phyloP scores from a whole-genome alignment of 176 grass and related monocot genomes.

The Cocos nucifera region DNA sequence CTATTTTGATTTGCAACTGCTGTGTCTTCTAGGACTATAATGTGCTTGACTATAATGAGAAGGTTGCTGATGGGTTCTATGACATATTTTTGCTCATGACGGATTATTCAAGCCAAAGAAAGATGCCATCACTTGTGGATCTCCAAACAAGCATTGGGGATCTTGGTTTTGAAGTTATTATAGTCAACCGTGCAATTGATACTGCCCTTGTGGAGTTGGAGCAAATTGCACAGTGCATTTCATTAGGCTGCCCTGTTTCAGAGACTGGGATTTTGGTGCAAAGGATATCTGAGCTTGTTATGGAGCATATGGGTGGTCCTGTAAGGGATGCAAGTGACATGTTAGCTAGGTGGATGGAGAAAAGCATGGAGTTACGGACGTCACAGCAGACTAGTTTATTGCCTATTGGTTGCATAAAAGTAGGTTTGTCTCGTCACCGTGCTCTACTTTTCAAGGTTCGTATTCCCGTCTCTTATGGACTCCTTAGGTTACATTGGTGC shows the following conservation, averaged over 20 bases:
- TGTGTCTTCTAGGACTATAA: conserved; percentile 60
- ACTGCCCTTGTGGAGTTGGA: conserved; percentile 74
- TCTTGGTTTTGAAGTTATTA: conserved; percentile 96
- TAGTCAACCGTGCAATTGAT: conserved; percentile 87
- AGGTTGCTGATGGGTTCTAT: conserved; percentile 93
- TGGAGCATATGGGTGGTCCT: conserved; percentile 85
- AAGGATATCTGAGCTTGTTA: conserved; percentile 94
- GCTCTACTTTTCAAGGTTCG: conserved; percentile 96
- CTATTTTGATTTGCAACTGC: neutral
- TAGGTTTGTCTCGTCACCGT: conserved; percentile 84
- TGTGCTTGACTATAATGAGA: conserved; percentile 95
- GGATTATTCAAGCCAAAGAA: conserved; percentile 52
- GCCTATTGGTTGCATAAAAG: conserved; percentile 91
- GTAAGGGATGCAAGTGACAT: conserved; percentile 93
- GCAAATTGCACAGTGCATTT: conserved; percentile 88
- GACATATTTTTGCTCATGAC: conserved; percentile 70
- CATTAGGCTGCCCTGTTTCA: conserved; percentile 64
- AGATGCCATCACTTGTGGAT: conserved; percentile 80
- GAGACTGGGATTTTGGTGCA: conserved; percentile 67
- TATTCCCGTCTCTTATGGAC: too few relatives aligned
- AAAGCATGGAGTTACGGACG: conserved; percentile 75
- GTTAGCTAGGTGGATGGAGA: conserved; percentile 68
- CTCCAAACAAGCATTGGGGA: conserved; percentile 89
- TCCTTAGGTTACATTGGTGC: too few relatives aligned
- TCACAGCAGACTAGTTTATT: conserved; percentile 86